Conservation (phyloP, 495 filamentous ascomycete species). For the Trypethelium eluteriae region DNA sequence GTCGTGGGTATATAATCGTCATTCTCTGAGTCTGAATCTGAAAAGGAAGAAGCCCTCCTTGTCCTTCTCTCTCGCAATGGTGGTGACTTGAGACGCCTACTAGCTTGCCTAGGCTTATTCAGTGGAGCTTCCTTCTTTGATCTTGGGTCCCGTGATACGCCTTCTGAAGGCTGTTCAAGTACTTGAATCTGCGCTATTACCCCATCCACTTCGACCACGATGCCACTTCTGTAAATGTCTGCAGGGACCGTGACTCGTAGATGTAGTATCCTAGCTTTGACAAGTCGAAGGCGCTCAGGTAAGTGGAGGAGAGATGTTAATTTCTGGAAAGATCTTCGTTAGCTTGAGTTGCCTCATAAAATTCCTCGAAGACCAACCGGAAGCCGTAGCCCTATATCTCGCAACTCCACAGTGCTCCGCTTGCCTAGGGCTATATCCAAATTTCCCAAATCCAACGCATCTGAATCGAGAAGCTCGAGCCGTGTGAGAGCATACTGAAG, state of each 20-base stretch:
- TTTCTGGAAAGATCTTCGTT: constrained; percentile 48
- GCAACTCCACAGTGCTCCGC: constrained; percentile 68
- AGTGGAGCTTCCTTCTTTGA: constrained; percentile 13
- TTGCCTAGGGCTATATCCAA: constrained; percentile 70
- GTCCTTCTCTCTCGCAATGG: constrained; percentile 7
- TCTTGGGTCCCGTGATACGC: neutral
- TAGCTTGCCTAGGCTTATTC: constrained; percentile 13
- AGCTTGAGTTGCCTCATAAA: neutral
- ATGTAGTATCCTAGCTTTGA: constrained; percentile 59
- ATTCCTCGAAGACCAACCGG: neutral
- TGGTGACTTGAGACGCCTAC: constrained; percentile 24
- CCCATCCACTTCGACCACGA: constrained; percentile 68
- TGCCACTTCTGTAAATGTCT: constrained; percentile 71
- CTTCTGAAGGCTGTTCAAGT: constrained; percentile 38
- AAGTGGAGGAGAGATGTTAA: constrained; percentile 64
- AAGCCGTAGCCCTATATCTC: constrained; percentile 59
- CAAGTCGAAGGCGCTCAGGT: constrained; percentile 57
- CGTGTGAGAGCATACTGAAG: constrained; percentile 73
- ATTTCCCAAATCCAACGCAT: constrained; percentile 70
- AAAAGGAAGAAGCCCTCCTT: neutral
- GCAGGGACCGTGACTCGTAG: constrained; percentile 72
- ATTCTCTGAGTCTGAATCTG: constrained; percentile 22
- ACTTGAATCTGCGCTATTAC: constrained; percentile 69
- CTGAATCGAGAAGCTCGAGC: constrained; percentile 71
- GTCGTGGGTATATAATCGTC: constrained; percentile 59